Base-by-base conservation (phyloP, 352 stramenopile species). In the Globisporangium megalacanthum region DNA sequence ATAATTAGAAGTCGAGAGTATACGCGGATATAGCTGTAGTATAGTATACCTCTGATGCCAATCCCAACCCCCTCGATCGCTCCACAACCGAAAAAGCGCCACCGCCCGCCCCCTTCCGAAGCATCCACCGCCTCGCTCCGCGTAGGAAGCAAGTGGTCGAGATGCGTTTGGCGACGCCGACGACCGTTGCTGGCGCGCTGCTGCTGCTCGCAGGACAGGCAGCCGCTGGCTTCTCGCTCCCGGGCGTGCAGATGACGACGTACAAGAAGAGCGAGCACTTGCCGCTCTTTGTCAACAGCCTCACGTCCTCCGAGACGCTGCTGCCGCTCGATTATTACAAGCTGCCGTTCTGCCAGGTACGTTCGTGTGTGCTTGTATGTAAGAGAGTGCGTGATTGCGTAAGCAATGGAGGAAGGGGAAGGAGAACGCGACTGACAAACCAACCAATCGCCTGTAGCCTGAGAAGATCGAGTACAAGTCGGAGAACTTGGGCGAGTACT, bases 401-500 rank as follows among this genome's bases (percentile, higher is more conserved):
- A 29, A 29, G 25, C 4, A 4, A 29, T 1, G 25, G 4, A 29
- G 25, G 4, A 29, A 4, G 25, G 25, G 25, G 4, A 29, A 29
- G 25, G 25, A 29, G 1, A 29, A 29, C 25, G 25, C 2, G 25
- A 29, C 25, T 29, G 25, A 29, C 25, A 29, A 29, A 4, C 25
- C 25, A 29, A 29, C 25, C 25, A 4, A 29, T 29, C 25, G 25
- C 25, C 25, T 29, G 25, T 29, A 90, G 72, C 92, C 95, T 0
- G 67, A 89, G 50, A 83, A 91, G 54, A 93, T 95, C 22, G 88
- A 98, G 73, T 97, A 98, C 80, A 97, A 98, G 47, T 97, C 92
- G 52, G 97, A 99, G 73, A 99, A 99, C 69, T 75, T 99, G 50
- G 98, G 98, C 51, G 97, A 99, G 75, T 98, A 99, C 62, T 77